These are phyloP conservation scores for Cryphonectria japonica DNA, from an alignment of 2,329 filamentous ascomycete species.

Conservation along the genomic window DNA sequence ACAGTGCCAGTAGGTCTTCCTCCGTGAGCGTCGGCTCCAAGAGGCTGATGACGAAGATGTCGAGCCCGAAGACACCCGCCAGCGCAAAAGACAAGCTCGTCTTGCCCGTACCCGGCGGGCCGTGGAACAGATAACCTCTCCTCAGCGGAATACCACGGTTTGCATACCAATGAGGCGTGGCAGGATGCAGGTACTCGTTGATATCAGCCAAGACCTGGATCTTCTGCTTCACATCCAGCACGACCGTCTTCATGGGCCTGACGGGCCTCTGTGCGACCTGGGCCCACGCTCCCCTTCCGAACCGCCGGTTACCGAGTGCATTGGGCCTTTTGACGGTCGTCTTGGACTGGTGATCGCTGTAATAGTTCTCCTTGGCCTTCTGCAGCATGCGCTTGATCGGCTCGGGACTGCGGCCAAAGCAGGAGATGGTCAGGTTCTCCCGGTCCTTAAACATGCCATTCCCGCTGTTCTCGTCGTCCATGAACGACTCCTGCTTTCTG, in stretches of 20 bases:
- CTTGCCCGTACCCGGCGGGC: conserved; percentile 76
- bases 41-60: conserved; percentile 67
- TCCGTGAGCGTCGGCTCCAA: conserved; percentile 65
- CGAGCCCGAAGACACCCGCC: conserved; percentile 67
- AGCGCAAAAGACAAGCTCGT: conserved; percentile 69
- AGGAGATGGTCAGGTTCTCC: conserved; percentile 58
- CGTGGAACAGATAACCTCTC: conserved; percentile 77
- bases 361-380: conserved; percentile 57
- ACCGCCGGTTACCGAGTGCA: conserved; percentile 50
- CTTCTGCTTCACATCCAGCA: conserved; percentile 71
- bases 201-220: conserved; percentile 69
- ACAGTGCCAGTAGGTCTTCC: conserved; percentile 61
- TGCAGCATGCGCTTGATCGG: conserved; percentile 61
- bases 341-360: conserved; percentile 56
- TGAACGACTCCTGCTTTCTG: conserved; percentile 49
- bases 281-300: conserved; percentile 54
- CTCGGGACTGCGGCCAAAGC: conserved; percentile 54
- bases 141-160: conserved; percentile 76
- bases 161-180: conserved; percentile 73
- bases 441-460: conserved; percentile 50
- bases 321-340: conserved; percentile 61
- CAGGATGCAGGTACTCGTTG: conserved; percentile 76
- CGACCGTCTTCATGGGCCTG: conserved; percentile 74
- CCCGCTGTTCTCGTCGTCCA: conserved; percentile 41
- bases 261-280: conserved; percentile 66